These are phyloP conservation scores for Penicillium concentricum DNA, from an alignment of 2,329 filamentous ascomycete species.

Conservation along the genomic window DNA sequence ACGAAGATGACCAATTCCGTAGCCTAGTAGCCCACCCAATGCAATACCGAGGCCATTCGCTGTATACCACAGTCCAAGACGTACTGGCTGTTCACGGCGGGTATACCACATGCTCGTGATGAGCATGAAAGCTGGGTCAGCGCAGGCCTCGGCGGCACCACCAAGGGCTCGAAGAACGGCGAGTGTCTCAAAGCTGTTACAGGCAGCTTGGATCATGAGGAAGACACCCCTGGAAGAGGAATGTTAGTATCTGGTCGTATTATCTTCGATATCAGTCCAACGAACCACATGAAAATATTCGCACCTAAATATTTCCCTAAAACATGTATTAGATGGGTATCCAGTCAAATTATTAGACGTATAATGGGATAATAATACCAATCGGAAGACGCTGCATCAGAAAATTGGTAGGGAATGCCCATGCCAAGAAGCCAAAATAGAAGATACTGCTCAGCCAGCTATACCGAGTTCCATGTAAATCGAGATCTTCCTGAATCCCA, in stretches of 20 bases:
- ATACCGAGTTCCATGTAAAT: constrained; percentile 59
- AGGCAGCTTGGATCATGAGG: constrained; percentile 54
- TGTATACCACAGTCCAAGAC: constrained; percentile 60
- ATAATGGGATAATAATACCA: constrained; percentile 27
- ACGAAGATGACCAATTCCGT: constrained; percentile 60
- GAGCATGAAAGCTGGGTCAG: constrained; percentile 62
- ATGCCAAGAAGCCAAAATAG: constrained; percentile 56
- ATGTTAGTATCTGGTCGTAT: not conserved
- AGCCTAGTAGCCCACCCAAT: constrained; percentile 57
- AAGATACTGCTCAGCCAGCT: constrained; percentile 57
- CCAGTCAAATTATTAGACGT: not conserved
- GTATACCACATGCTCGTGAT: constrained; percentile 68
- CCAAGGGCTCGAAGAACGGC: constrained; percentile 58
- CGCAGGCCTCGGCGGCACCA: constrained; percentile 57
- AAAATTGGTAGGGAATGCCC: constrained; percentile 57
- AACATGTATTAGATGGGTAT: not conserved
- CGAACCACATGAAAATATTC: constrained; percentile 58
- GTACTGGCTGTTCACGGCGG: constrained; percentile 59
- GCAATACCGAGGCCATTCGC: constrained; percentile 61
- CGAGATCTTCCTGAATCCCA: constrained; percentile 59
- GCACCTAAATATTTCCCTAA: constrained; percentile 53
- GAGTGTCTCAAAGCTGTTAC: constrained; percentile 55
- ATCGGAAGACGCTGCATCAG: constrained; percentile 54
- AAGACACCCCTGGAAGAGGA: constrained; percentile 43
- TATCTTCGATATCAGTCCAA: not conserved